Percentiles rank a stretch among this genome's conserved stretches.
phyloP scores from a whole-genome alignment of 2,329 filamentous ascomycete genomes.

The Xylaria sp. region DNA sequence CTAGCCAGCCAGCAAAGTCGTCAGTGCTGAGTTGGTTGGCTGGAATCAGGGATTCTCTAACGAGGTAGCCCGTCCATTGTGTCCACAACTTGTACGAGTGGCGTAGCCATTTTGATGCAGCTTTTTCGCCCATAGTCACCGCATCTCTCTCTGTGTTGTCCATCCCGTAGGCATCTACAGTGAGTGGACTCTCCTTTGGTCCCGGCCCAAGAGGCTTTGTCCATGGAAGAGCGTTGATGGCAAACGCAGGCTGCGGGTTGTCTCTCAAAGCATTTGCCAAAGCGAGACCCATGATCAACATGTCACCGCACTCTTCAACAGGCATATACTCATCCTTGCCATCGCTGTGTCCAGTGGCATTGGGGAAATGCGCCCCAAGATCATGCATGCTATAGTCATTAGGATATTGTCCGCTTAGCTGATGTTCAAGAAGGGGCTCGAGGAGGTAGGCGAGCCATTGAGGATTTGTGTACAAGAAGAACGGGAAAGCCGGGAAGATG shows the following conservation, averaged over 20 bases:
- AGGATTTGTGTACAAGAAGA: conserved; percentile 87
- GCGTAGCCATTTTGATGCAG: conserved; percentile 55
- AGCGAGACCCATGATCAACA: conserved; percentile 82
- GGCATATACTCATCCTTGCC: conserved; percentile 80
- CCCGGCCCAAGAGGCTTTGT: conserved; percentile 30
- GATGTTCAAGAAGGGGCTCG: conserved; percentile 84
- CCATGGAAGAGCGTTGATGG: conserved; percentile 56
- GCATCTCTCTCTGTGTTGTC: conserved; percentile 69
- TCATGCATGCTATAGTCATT: conserved; percentile 86
- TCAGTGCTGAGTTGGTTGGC: conserved; percentile 80
- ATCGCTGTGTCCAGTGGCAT: conserved; percentile 77
- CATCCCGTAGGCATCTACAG: conserved; percentile 57
- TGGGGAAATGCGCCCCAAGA: conserved; percentile 77
- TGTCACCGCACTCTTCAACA: conserved; percentile 78
- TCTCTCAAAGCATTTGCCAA: conserved; percentile 79
- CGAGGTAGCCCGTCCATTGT: conserved; percentile 79
- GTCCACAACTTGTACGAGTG: conserved; percentile 76
- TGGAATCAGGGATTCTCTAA: conserved; percentile 75
- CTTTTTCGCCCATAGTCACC: conserved; percentile 57
- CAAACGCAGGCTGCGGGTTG: conserved; percentile 66
- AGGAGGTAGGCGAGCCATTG: conserved; percentile 82
- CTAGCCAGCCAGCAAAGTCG: conserved; percentile 80
- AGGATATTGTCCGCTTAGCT: conserved; percentile 84
- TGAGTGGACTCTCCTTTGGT: conserved; percentile 36
- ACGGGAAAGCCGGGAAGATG: conserved; percentile 86